These are phyloP conservation scores for Ceratobasidium theobromae DNA, from an alignment of 1,284 basidiomycete species.

Conservation along the genomic window DNA sequence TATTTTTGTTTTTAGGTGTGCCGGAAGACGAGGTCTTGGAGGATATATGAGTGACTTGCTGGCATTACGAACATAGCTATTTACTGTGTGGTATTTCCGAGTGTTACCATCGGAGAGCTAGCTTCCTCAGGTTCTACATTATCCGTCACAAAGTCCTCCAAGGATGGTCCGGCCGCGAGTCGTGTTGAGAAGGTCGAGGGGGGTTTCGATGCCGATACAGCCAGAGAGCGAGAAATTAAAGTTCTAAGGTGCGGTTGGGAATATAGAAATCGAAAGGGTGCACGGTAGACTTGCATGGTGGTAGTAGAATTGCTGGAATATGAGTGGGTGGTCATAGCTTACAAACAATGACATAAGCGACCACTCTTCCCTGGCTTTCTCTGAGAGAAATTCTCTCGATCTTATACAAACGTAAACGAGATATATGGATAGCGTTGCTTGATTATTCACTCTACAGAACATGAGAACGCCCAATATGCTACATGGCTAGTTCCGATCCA, in stretches of 20 bases:
- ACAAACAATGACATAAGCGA: no score
- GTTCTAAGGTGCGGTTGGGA: neutral
- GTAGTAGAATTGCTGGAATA: no score
- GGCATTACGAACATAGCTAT: conserved; percentile 38
- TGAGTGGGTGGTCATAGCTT: no score
- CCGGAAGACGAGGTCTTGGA: conserved; percentile 81
- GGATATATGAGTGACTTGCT: conserved; percentile 14
- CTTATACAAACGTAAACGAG: no score
- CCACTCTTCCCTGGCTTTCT: no score
- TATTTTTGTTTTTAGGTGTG: conserved; percentile 90
- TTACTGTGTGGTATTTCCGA: conserved; percentile 78
- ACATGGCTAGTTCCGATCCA: no score
- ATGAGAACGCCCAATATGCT: no score
- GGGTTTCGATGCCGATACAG: conserved; percentile 24
- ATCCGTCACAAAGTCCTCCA: conserved; percentile 84
- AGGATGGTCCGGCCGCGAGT: conserved; percentile 70
- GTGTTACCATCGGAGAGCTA: conserved; percentile 61
- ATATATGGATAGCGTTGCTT: no score
- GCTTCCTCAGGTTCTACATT: conserved; percentile 44
- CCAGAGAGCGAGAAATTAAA: neutral
- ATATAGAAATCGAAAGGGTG: neutral
- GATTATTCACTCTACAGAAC: no score
- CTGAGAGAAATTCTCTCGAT: no score
- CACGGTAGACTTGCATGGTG: conserved; percentile 23
- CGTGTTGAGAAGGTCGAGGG: conserved; percentile 53